Base-by-base conservation (phyloP, 2,329 filamentous ascomycete genomes). In the Fusarium globosum region DNA sequence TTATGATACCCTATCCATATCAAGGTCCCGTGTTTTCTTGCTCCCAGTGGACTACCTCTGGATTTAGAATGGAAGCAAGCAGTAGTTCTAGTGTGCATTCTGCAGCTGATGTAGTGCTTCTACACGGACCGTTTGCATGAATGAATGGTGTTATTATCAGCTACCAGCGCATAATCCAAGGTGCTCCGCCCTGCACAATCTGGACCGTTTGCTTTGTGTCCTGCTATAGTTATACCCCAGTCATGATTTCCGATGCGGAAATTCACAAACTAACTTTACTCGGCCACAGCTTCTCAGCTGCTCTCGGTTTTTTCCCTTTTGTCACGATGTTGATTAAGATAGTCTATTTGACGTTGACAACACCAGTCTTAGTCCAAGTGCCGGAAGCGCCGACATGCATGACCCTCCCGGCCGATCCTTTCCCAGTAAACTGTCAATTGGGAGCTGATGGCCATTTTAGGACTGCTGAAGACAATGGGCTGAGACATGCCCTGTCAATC, bases 281-380 rank as follows among this genome's bases (percentile, higher is more conserved):
- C 1, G 18, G 5, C 18, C 8, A 14, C 2, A 14, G 0, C 6
- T 46, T 46, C 26, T 14, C 7, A 4, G 3, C 26, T 0, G 11
- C 9, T 26, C 16, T 45, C 11, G 3, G 0, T 4, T 4, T 3
- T 45, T 6, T 4, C 2, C 7, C 11, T 14, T 4, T 20, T 45
- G 7, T 5, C 5, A 28, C 18, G 13, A 28, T 21, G 2, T 15
- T 9, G 9, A 28, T 11, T 18, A 7, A 2, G 0, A 21, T 3
- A 0, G 6, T 5, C 2, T 21, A 28, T 28, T 7, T 11, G 18
- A 10, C 18, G 43, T 28, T 46, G 26, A 28, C 13, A 21, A 28
- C 2, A 21, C 18, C 11, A 46, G 13, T 28, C 43, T 28, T 13
- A 2, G 5, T 46, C 1, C 13, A 21, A 23, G 41, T 7, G 41